phyloP scores from a whole-genome alignment of 306 rosid genomes.

The barrel medic (Medicago truncatula) region MtrunA17r5.0-ANR NC_053047.1:42666001-42666500 shows the following conservation, averaged over 20 bases:
- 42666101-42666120: background rate
- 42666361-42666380: background rate
- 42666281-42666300: background rate
- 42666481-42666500: too few species aligned
- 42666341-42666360: background rate
- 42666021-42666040: too few species aligned
- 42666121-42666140: background rate
- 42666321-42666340: background rate
- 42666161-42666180: background rate
- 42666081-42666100: background rate
- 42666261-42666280: background rate
- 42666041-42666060: too few species aligned
- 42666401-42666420: too few species aligned
- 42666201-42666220: background rate
- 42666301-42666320: background rate
- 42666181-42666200: slow-evolving; percentile 1
- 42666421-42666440: too few species aligned
- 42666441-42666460: too few species aligned
- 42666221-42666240: background rate
- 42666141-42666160: background rate
- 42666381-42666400: too few species aligned
- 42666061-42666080: background rate
- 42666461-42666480: too few species aligned
- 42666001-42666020: too few species aligned
- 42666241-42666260: slow-evolving; percentile 2